These are phyloP conservation scores for Gossypium lobatum DNA, from an alignment of 441 rosid genomes.

Conservation along the genomic window DNA sequence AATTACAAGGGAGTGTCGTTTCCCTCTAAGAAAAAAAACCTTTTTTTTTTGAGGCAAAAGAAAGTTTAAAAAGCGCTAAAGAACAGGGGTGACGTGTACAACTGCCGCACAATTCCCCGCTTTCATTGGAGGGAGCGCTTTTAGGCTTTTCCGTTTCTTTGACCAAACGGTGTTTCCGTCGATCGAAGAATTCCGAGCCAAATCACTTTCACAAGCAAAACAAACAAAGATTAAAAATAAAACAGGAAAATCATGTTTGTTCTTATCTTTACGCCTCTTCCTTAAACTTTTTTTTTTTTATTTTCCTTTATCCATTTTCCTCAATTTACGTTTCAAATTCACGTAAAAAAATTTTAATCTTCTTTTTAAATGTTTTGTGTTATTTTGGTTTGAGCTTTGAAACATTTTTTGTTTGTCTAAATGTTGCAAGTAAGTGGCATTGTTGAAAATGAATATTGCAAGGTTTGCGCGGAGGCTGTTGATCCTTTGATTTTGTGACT, in stretches of 20 bases:
- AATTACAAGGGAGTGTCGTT: too few relatives aligned
- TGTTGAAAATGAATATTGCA: not conserved
- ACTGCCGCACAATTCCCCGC: not conserved
- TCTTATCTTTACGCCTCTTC: conserved; percentile 4
- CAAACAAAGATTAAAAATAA: not conserved
- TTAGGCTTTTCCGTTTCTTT: conserved; percentile 20
- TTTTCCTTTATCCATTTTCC: not conserved
- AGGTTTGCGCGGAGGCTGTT: conserved; percentile 7
- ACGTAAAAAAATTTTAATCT: not conserved
- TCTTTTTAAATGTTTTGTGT: not conserved
- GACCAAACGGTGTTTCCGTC: conserved; percentile 37
- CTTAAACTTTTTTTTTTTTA: not conserved
- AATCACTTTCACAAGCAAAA: not conserved
- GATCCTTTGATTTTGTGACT: conserved; percentile 1
- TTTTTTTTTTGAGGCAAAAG: too few relatives aligned
- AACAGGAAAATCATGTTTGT: not conserved
- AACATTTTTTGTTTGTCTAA: not conserved
- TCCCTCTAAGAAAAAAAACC: too few relatives aligned
- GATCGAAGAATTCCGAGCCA: conserved; percentile 16
- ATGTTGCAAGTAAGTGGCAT: not conserved
- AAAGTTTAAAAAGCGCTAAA: too few relatives aligned
- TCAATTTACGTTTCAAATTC: conserved; percentile 13
- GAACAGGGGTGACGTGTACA: conserved; percentile 45
- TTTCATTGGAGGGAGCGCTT: not conserved
- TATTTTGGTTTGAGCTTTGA: not conserved